Base-by-base conservation (phyloP, 148 eudicot species). In the Simmondsia chinensis region DNA sequence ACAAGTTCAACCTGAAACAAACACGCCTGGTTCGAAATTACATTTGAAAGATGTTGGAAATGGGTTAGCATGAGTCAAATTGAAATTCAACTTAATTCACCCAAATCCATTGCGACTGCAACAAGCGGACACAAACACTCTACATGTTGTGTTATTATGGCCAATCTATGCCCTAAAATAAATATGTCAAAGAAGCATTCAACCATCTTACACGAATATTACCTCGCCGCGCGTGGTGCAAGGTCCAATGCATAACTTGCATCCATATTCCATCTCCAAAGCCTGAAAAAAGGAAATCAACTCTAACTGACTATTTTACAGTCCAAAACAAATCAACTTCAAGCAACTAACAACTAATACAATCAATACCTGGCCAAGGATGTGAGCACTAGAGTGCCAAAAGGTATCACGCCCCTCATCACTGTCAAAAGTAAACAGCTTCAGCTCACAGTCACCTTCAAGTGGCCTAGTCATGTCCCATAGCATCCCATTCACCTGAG, bases 191-290 rank as follows among this genome's bases (percentile, higher is more conserved):
- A n/a, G n/a, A n/a, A n/a, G n/a, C n/a, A n/a, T n/a, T n/a, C n/a
- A n/a, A n/a, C n/a, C n/a, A n/a, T n/a, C n/a, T n/a, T n/a, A n/a
- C n/a, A n/a, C n/a, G n/a, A 18, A 40, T 32, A 21, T 29, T 61
- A 91, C 97, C 94, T 91, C 97, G 8, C 97, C 97, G 34, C 95
- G 83, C n/a, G 95, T 91, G 30, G 95, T 91, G 37, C 97, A 91
- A 0, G 97, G 95, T 17, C 97, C 97, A 51, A 91, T 91, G 59
- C 99, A 91, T 54, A 91, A 52, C 52, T 69, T 75, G 73, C 99
- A 93, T 13, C 99, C 99, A 61, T 79, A 93, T 23, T 77, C 75
- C 77, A 46, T 60, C 72, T 93, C 99, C 68, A 93, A 52, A 14
- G 96, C 43, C 99, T 91, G 48, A 42, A 57, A 20, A 57, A 20